Evolutionary conservation across 768 basidiomycete species (phyloP).

Genomic region (Boletellus emodensis): DNA sequence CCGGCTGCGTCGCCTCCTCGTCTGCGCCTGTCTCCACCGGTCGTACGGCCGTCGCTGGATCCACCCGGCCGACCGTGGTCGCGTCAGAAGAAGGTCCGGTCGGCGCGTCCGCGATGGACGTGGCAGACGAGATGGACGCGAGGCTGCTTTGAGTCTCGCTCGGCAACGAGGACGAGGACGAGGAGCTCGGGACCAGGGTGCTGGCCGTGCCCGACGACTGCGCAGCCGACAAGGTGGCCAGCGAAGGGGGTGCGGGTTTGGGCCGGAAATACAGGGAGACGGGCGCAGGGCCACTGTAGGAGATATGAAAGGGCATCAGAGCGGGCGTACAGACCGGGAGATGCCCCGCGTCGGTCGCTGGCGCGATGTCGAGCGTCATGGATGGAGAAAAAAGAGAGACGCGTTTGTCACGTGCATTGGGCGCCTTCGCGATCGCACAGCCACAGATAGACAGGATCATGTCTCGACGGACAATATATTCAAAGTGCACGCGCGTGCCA

Average conservation of each 20-base stretch:
- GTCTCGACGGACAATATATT: too few relatives aligned
- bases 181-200: slow-evolving; percentile 10
- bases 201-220: slow-evolving; percentile 11
- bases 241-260: slow-evolving; percentile 31
- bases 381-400: background rate
- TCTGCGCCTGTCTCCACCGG: background rate
- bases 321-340: slow-evolving; percentile 50
- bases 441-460: background rate
- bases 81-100: too few relatives aligned
- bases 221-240: slow-evolving; percentile 2
- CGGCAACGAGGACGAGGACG: slow-evolving; percentile 2
- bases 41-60: background rate
- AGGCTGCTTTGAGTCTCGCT: slow-evolving; percentile 5
- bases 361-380: slow-evolving; percentile 23
- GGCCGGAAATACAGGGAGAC: slow-evolving; percentile 71
- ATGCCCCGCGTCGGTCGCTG: background rate
- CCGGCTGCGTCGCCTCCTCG: slow-evolving; percentile 11
- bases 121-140: slow-evolving; percentile 4
- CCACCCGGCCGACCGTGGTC: background rate
- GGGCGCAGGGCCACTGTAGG: slow-evolving; percentile 65
- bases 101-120: background rate
- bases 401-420: slow-evolving; percentile 8
- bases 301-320: slow-evolving; percentile 82
- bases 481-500: too few relatives aligned
- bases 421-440: slow-evolving; percentile 1